Evolutionary conservation across 768 basidiomycete genomes (phyloP).

Genomic region (Suillus hirtellus): DNA sequence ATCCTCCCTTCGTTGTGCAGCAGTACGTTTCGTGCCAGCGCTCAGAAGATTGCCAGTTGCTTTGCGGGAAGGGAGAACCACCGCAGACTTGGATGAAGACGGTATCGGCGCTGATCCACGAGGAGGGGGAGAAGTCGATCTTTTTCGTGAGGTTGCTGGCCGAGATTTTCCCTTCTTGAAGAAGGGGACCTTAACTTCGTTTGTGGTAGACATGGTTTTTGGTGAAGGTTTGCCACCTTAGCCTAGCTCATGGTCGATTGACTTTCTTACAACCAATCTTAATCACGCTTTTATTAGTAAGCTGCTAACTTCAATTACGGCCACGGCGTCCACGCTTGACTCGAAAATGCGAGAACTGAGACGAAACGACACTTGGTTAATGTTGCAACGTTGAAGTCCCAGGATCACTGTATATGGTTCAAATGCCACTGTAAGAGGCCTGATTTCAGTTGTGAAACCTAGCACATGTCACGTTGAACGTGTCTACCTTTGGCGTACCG

Average conservation of each 20-base stretch:
- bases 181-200: slow-evolving; percentile 68
- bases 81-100: slow-evolving; percentile 59
- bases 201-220: slow-evolving; percentile 36
- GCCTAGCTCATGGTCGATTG: background rate
- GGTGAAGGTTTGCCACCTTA: background rate
- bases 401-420: background rate
- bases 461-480: background rate
- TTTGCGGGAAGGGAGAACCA: slow-evolving; percentile 78
- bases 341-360: too few relatives aligned
- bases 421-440: background rate
- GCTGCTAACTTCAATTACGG: background rate
- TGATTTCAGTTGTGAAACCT: background rate
- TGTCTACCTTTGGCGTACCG: background rate
- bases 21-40: slow-evolving; percentile 70
- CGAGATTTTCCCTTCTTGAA: slow-evolving; percentile 85
- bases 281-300: slow-evolving; percentile 9
- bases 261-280: background rate
- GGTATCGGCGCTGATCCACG: background rate
- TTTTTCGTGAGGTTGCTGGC: slow-evolving; percentile 73
- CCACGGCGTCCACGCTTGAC: too few relatives aligned
- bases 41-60: slow-evolving; percentile 67
- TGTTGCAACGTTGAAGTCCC: background rate
- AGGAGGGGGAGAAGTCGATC: slow-evolving; percentile 62
- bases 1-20: slow-evolving; percentile 48
- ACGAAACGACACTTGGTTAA: too few relatives aligned